These are phyloP conservation scores for Dioszegia hungarica DNA, from an alignment of 768 basidiomycete species.

Conservation along the genomic window DNA sequence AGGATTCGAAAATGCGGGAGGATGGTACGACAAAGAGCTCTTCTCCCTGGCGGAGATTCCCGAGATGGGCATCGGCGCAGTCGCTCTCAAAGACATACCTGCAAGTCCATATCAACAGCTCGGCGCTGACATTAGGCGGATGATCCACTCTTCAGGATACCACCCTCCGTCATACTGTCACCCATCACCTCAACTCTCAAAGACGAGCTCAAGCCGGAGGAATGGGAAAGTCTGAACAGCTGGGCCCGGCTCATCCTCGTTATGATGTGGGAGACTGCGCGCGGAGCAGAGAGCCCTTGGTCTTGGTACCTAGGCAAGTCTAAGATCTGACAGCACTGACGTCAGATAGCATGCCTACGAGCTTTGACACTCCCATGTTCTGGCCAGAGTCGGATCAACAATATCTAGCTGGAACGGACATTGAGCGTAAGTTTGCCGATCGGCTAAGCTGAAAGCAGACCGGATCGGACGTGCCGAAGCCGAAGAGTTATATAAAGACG, in stretches of 20 bases:
- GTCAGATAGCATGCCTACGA: slow-evolving; percentile 62
- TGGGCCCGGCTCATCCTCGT: slow-evolving; percentile 87
- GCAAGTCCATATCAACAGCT: slow-evolving; percentile 52
- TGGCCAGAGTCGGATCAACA: slow-evolving; percentile 71
- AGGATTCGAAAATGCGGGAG: slow-evolving; percentile 26
- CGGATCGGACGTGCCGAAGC: slow-evolving; percentile 83
- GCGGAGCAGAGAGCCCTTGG: slow-evolving; percentile 64
- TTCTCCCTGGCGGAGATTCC: slow-evolving; percentile 42
- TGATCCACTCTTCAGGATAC: slow-evolving; percentile 73
- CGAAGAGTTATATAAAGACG: slow-evolving; percentile 64
- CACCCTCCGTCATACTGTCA: slow-evolving; percentile 70
- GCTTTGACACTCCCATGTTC: slow-evolving; percentile 90
- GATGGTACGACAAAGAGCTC: slow-evolving; percentile 26
- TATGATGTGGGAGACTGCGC: slow-evolving; percentile 90
- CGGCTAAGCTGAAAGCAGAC: slow-evolving; percentile 52
- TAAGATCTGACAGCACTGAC: background rate
- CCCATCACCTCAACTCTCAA: slow-evolving; percentile 69
- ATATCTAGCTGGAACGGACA: slow-evolving; percentile 75
- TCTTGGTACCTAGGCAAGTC: slow-evolving; percentile 63
- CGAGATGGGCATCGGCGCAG: slow-evolving; percentile 62
- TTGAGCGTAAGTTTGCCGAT: slow-evolving; percentile 62
- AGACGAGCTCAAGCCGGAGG: slow-evolving; percentile 56
- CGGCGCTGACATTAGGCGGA: slow-evolving; percentile 56
- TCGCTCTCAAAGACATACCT: slow-evolving; percentile 70
- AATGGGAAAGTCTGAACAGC: slow-evolving; percentile 69